Conservation (phyloP, 257 asterid genomes). For the Solanum stenotomum region DNA sequence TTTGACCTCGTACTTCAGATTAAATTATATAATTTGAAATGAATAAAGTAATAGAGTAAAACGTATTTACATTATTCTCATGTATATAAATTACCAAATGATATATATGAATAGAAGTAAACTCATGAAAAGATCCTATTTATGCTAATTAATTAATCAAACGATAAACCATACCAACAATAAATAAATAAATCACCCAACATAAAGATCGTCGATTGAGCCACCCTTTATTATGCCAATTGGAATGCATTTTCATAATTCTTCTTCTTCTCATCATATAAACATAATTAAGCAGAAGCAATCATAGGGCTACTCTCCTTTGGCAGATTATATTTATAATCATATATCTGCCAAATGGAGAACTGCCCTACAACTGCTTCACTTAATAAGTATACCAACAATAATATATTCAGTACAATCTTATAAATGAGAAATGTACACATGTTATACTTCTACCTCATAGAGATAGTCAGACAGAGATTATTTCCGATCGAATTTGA, state of each 20-base stretch:
- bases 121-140: neutral
- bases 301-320: conserved; percentile 26
- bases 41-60: neutral
- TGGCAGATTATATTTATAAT: neutral
- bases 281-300: conserved; percentile 10
- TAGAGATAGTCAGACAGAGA: neutral
- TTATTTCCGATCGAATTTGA: neutral
- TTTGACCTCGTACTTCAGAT: neutral
- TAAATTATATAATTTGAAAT: neutral
- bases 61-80: neutral
- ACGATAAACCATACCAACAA: neutral
- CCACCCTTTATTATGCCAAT: neutral
- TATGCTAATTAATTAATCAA: neutral
- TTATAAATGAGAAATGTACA: neutral
- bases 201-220: neutral
- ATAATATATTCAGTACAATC: neutral
- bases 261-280: neutral
- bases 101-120: neutral
- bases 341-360: conserved; percentile 3
- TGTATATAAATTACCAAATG: neutral
- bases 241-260: neutral
- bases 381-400: neutral
- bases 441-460: neutral
- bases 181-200: neutral
- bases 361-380: conserved; percentile 6